Evolutionary conservation across 2,329 filamentous ascomycete genomes (phyloP).

Genomic region (Alternaria hordeiaustralica): DNA sequence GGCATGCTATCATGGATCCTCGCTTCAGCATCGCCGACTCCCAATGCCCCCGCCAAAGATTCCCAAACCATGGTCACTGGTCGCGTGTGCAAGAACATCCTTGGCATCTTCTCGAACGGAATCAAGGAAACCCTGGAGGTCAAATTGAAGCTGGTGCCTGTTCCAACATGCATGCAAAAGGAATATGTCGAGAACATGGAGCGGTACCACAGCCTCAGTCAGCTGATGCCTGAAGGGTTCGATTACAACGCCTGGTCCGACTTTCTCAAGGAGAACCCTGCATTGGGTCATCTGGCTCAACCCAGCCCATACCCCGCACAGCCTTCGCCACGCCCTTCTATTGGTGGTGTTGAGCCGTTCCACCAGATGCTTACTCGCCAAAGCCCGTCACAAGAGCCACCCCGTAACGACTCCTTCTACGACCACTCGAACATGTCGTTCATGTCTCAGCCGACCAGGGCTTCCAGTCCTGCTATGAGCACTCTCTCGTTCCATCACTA

Average conservation of each 20-base stretch:
- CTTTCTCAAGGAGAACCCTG: slow-evolving; percentile 74
- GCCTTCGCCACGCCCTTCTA: slow-evolving; percentile 25
- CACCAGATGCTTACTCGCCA: slow-evolving; percentile 48
- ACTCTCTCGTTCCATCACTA: slow-evolving; percentile 47
- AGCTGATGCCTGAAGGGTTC: slow-evolving; percentile 64
- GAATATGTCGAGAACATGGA: slow-evolving; percentile 68
- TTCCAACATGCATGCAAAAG: slow-evolving; percentile 68
- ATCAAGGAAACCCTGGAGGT: slow-evolving; percentile 91
- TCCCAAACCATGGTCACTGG: slow-evolving; percentile 82
- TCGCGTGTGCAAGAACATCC: slow-evolving; percentile 83
- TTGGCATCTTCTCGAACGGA: slow-evolving; percentile 83
- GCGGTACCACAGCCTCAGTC: slow-evolving; percentile 65
- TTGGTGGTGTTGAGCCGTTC: slow-evolving; percentile 44
- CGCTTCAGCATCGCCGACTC: slow-evolving; percentile 63
- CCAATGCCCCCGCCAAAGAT: slow-evolving; percentile 63
- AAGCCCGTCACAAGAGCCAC: slow-evolving; percentile 32
- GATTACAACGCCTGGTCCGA: slow-evolving; percentile 80
- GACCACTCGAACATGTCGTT: slow-evolving; percentile 34
- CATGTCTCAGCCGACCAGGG: slow-evolving; percentile 47
- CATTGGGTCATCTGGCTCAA: slow-evolving; percentile 42
- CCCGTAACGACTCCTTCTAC: slow-evolving; percentile 36
- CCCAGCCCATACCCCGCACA: slow-evolving; percentile 27
- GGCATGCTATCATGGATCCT: slow-evolving; percentile 91
- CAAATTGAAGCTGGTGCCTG: slow-evolving; percentile 82
- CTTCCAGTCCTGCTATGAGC: slow-evolving; percentile 54